Evolutionary conservation across 768 basidiomycete species (phyloP).

Genomic region (Amanita muscaria): DNA sequence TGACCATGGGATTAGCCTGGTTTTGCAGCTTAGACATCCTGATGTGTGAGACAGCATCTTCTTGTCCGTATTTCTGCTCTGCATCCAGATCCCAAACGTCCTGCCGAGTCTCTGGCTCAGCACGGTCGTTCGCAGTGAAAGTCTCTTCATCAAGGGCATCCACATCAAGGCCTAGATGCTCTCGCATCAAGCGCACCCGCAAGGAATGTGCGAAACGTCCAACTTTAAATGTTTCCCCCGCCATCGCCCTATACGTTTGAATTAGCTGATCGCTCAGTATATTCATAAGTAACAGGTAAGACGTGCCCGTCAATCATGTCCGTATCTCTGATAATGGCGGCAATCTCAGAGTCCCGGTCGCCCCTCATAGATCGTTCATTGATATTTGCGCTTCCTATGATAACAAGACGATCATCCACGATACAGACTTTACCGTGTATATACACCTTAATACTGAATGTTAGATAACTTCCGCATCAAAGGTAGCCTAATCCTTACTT

Average conservation of each 20-base stretch:
- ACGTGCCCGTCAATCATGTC: constrained; percentile 89
- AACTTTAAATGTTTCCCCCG: constrained; percentile 87
- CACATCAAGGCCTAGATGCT: constrained; percentile 93
- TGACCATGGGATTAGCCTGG: constrained; percentile 23
- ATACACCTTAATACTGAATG: constrained; percentile 51
- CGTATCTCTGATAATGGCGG: constrained; percentile 88
- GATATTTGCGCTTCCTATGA: constrained; percentile 96
- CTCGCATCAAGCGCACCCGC: constrained; percentile 89
- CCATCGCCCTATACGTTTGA: constrained; percentile 66
- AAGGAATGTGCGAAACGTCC: constrained; percentile 95
- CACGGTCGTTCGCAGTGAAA: constrained; percentile 46
- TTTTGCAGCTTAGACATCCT: constrained; percentile 29
- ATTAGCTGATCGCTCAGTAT: neutral
- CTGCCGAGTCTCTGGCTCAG: constrained; percentile 40
- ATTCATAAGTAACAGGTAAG: neutral
- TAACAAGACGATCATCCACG: constrained; percentile 89
- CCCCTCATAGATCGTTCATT: constrained; percentile 95
- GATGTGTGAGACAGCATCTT: constrained; percentile 33
- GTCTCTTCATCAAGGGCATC: constrained; percentile 79
- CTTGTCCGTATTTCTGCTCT: constrained; percentile 47
- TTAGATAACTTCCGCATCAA: neutral
- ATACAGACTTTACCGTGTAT: constrained; percentile 86
- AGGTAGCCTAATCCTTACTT: constrained; percentile 34
- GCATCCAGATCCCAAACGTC: constrained; percentile 66
- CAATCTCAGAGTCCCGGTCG: constrained; percentile 94